phyloP scores from a whole-genome alignment of 768 basidiomycete species.

The Pleurotus salmoneostramineus region DNA sequence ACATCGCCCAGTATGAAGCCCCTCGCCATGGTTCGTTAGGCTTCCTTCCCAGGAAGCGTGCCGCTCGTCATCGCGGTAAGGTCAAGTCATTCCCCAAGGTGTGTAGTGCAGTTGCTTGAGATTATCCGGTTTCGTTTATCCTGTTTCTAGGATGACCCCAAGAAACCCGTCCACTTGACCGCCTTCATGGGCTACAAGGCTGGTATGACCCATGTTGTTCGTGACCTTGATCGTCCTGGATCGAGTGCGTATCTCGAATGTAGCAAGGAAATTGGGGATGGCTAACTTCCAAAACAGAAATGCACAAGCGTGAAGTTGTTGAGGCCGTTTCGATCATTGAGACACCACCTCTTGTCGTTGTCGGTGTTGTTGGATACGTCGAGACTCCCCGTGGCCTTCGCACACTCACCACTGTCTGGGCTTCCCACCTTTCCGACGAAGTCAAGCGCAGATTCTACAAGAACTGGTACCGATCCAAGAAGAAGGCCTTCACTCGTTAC shows the following conservation, averaged over 20 bases:
- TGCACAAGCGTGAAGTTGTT: constrained; percentile 99
- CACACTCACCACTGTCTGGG: constrained; percentile 98
- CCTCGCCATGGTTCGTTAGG: constrained; percentile 98
- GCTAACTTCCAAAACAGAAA: constrained; percentile 53
- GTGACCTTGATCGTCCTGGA: constrained; percentile 98
- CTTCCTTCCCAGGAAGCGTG: constrained; percentile 94
- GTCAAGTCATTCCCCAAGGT: constrained; percentile 99
- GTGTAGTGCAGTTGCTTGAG: constrained; percentile 17
- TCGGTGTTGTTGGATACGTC: constrained; percentile 99
- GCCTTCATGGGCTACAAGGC: constrained; percentile 99
- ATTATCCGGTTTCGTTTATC: not conserved
- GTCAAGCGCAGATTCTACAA: constrained; percentile 99
- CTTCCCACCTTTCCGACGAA: constrained; percentile 96
- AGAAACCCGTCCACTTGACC: constrained; percentile 98
- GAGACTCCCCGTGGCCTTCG: constrained; percentile 99
- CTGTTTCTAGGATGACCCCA: constrained; percentile 88
- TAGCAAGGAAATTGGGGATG: no score
- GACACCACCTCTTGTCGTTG: constrained; percentile 93
- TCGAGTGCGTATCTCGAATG: constrained; percentile 69
- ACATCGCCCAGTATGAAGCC: constrained; percentile 80
- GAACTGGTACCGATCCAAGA: constrained; percentile 99
- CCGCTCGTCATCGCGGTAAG: constrained; percentile 97
- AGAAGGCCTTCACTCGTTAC: constrained; percentile 99
- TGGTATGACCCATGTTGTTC: constrained; percentile 99
- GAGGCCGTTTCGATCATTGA: constrained; percentile 96